Evolutionary conservation across 441 rosid genomes (phyloP).

Genomic region (Jatropha multifida): DNA sequence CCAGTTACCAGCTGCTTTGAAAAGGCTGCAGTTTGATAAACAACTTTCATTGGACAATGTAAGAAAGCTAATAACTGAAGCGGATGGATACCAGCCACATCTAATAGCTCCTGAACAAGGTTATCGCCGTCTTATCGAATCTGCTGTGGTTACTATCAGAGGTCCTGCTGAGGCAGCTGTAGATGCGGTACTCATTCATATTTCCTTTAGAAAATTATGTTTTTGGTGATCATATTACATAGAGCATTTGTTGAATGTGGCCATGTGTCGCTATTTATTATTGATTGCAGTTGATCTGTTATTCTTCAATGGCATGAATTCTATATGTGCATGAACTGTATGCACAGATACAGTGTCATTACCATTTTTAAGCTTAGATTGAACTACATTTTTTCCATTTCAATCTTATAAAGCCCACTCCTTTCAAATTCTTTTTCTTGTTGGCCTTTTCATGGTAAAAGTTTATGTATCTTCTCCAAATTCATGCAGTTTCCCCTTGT

Average conservation of each 20-base stretch:
- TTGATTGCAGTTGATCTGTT: neutral
- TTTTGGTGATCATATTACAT: neutral
- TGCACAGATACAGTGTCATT: neutral
- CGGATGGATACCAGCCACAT: conserved; percentile 97
- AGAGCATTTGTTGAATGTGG: neutral
- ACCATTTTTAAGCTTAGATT: neutral
- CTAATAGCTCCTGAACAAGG: conserved; percentile 96
- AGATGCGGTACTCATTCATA: conserved; percentile 56
- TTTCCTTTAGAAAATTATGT: neutral
- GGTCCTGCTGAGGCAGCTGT: conserved; percentile 97
- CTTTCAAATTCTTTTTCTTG: neutral
- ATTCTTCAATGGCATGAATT: neutral
- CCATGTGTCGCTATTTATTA: neutral
- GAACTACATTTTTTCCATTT: neutral
- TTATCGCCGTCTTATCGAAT: conserved; percentile 88
- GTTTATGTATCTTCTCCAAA: neutral
- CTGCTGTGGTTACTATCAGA: conserved; percentile 68
- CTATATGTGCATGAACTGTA: neutral
- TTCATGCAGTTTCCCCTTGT: neutral
- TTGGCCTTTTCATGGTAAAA: neutral
- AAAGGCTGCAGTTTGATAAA: conserved; percentile 88
- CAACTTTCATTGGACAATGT: conserved; percentile 84
- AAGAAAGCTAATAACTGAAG: conserved; percentile 80
- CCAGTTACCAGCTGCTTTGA: conserved; percentile 81
- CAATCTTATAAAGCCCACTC: neutral